Conservation (phyloP, 1,139 yeast genomes). For the Petasospora fabianii region DNA sequence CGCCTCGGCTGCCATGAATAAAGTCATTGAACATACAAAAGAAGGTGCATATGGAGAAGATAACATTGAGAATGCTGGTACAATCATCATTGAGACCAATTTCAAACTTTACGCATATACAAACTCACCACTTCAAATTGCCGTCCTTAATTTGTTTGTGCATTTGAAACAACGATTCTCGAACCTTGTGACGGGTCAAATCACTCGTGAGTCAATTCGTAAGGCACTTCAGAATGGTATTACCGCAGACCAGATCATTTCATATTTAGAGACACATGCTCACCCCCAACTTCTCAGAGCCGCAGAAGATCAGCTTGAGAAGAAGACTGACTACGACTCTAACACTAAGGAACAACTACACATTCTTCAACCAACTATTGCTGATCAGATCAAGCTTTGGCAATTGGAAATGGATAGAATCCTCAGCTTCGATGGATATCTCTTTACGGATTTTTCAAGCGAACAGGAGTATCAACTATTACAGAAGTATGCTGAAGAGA, state of each 20-base stretch:
- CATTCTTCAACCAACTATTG: slow-evolving; percentile 88
- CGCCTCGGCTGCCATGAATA: slow-evolving; percentile 67
- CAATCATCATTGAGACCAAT: slow-evolving; percentile 87
- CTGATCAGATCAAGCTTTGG: slow-evolving; percentile 94
- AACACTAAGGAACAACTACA: slow-evolving; percentile 57
- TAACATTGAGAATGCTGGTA: slow-evolving; percentile 42
- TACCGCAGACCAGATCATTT: slow-evolving; percentile 90
- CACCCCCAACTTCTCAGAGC: slow-evolving; percentile 83
- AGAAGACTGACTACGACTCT: slow-evolving; percentile 58
- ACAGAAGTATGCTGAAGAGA: slow-evolving; percentile 77
- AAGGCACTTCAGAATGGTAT: slow-evolving; percentile 84
- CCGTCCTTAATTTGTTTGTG: slow-evolving; percentile 83
- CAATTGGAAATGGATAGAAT: slow-evolving; percentile 93
- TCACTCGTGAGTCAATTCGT: slow-evolving; percentile 88
- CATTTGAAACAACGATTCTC: slow-evolving; percentile 80
- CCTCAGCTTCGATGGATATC: slow-evolving; percentile 76
- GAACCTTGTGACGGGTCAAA: slow-evolving; percentile 90
- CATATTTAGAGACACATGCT: slow-evolving; percentile 87
- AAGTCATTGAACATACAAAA: slow-evolving; percentile 44
- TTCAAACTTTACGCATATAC: slow-evolving; percentile 93
- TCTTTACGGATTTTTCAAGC: slow-evolving; percentile 80
- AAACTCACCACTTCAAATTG: slow-evolving; percentile 91
- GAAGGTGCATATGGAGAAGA: slow-evolving; percentile 26
- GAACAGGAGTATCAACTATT: slow-evolving; percentile 74
- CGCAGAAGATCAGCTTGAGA: slow-evolving; percentile 65